Conservation (phyloP, 176 grass and related monocot species). For the Pontederia paniculata region DNA sequence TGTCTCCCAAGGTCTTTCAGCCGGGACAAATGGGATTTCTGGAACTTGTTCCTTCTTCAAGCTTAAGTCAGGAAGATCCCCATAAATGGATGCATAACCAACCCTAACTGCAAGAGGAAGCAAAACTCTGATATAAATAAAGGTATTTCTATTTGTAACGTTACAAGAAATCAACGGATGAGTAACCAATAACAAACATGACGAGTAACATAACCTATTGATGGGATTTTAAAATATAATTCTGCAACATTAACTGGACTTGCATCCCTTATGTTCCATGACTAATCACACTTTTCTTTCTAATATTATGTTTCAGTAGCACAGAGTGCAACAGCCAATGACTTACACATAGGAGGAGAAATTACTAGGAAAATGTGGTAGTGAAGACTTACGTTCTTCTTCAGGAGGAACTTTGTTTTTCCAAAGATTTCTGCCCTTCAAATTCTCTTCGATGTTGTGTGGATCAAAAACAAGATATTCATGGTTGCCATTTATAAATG, state of each 20-base stretch:
- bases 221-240: too few relatives aligned
- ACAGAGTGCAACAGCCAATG: not conserved
- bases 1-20: slow-evolving; percentile 87
- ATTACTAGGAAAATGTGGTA: slow-evolving; percentile 5
- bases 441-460: slow-evolving; percentile 25
- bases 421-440: slow-evolving; percentile 12
- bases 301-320: too few relatives aligned
- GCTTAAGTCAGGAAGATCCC: slow-evolving; percentile 47
- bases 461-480: slow-evolving; percentile 86
- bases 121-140: slow-evolving; percentile 1
- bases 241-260: too few relatives aligned
- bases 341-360: not conserved
- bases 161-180: not conserved
- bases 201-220: too few relatives aligned
- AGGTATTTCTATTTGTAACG: not conserved
- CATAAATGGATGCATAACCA: slow-evolving; percentile 77
- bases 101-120: slow-evolving; percentile 36
- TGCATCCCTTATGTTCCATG: too few relatives aligned
- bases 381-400: slow-evolving; percentile 40
- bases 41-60: slow-evolving; percentile 27
- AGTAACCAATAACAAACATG: too few relatives aligned
- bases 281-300: too few relatives aligned
- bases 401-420: slow-evolving; percentile 37
- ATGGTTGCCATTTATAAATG: slow-evolving; percentile 61
- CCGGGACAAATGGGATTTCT: slow-evolving; percentile 54